Percentiles rank a stretch among this genome's conserved stretches.
These are phyloP conservation scores for Cordyceps militaris DNA, from an alignment of 2,329 filamentous ascomycete genomes.

Conservation along the genomic window DNA sequence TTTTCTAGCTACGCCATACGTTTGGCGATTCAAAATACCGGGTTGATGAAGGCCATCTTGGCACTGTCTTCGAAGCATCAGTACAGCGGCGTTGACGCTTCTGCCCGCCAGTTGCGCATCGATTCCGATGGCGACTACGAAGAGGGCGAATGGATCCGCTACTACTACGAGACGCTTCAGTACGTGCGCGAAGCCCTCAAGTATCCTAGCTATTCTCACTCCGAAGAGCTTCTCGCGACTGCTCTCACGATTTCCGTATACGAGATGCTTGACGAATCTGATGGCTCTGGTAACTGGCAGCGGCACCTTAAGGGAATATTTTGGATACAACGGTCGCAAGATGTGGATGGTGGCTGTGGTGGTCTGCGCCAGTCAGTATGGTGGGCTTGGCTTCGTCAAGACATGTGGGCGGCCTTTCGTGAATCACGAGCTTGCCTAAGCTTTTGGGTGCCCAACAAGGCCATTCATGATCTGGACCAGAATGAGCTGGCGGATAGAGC, in stretches of 20 bases:
- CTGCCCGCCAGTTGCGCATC: background rate
- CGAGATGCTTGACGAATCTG: slow-evolving; percentile 53
- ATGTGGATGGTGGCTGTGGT: slow-evolving; percentile 50
- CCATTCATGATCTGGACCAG: slow-evolving; percentile 37
- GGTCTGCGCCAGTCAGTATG: slow-evolving; percentile 50
- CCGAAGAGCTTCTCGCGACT: slow-evolving; percentile 46
- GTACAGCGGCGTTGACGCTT: background rate
- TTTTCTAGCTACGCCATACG: slow-evolving; percentile 15
- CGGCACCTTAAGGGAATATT: slow-evolving; percentile 56
- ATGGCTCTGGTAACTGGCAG: slow-evolving; percentile 43
- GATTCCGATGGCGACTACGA: slow-evolving; percentile 30
- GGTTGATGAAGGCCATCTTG: slow-evolving; percentile 48
- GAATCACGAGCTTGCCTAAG: slow-evolving; percentile 47
- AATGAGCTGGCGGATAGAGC: slow-evolving; percentile 46
- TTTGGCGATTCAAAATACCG: slow-evolving; percentile 35
- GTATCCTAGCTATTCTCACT: slow-evolving; percentile 36
- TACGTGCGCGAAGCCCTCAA: slow-evolving; percentile 51
- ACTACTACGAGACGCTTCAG: slow-evolving; percentile 54
- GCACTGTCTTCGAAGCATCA: slow-evolving; percentile 45
- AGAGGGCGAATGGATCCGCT: slow-evolving; percentile 22
- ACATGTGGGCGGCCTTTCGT: slow-evolving; percentile 55
- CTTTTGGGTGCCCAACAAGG: slow-evolving; percentile 47
- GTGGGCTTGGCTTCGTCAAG: slow-evolving; percentile 59
- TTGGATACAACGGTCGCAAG: slow-evolving; percentile 55
- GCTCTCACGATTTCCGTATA: slow-evolving; percentile 53